Percentiles rank a stretch among this genome's conserved stretches.
phyloP scores from a whole-genome alignment of 805 yeast genomes.

The Torulaspora gathmanii region DNA sequence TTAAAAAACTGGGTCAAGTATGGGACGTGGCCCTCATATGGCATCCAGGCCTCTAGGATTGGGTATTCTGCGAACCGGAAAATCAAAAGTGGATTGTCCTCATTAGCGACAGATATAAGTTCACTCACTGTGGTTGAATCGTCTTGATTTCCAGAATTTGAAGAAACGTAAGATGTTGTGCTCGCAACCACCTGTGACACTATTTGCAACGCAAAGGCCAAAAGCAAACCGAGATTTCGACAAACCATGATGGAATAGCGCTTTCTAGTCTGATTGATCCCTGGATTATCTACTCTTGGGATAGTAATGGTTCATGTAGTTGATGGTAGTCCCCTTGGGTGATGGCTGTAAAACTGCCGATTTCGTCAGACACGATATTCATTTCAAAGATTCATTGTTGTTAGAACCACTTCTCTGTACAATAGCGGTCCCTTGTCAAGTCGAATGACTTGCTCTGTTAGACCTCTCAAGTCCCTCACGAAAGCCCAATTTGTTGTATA shows the following conservation, averaged over 20 bases:
- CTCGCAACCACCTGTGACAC: constrained; percentile 9
- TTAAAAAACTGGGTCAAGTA: constrained; percentile 21
- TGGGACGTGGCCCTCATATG: constrained; percentile 13
- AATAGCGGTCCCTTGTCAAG: too few relatives aligned
- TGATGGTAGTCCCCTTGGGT: constrained; percentile 6
- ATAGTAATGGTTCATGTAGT: not conserved
- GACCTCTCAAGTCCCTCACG: too few relatives aligned
- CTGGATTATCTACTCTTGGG: not conserved
- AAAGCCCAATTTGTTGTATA: too few relatives aligned
- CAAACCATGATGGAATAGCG: constrained; percentile 1
- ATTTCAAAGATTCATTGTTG: not conserved
- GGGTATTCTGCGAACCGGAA: constrained; percentile 24
- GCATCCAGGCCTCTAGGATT: constrained; percentile 12
- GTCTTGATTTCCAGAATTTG: constrained; percentile 13
- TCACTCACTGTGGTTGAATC: constrained; percentile 9
- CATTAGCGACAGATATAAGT: constrained; percentile 6
- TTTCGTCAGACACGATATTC: constrained; percentile 3
- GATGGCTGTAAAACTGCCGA: constrained; percentile 9
- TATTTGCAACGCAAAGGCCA: constrained; percentile 9
- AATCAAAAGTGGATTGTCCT: constrained; percentile 23
- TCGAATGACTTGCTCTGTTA: too few relatives aligned
- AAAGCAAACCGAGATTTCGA: constrained; percentile 6
- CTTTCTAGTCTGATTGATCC: not conserved
- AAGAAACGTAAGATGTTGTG: constrained; percentile 14
- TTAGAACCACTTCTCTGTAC: not conserved